Evolutionary conservation across 148 eudicot genomes (phyloP).

Genomic region (Chenopodium suecicum): DNA sequence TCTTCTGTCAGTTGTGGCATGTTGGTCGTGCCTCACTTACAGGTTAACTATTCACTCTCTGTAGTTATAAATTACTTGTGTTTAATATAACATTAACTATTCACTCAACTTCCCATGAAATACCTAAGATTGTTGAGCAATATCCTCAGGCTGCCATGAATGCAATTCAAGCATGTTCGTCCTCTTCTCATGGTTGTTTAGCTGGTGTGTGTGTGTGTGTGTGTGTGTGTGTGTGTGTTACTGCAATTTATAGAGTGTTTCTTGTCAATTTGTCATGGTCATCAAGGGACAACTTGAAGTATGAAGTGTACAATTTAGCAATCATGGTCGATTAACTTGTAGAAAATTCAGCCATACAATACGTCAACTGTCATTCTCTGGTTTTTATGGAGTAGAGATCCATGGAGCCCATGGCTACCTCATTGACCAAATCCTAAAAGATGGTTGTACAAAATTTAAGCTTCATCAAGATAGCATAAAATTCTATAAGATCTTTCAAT

Average conservation of each 20-base stretch:
- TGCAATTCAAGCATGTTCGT: constrained; percentile 75
- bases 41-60: constrained; percentile 39
- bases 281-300: neutral
- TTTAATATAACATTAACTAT: too few species aligned
- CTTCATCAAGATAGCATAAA: too few species aligned
- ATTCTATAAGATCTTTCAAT: too few species aligned
- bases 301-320: neutral
- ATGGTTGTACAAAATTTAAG: constrained; percentile 29
- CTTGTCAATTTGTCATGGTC: neutral
- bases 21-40: constrained; percentile 91
- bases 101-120: constrained; percentile 43
- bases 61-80: neutral
- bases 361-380: constrained; percentile 28
- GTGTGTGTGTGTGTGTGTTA: neutral
- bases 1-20: constrained; percentile 95
- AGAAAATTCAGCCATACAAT: neutral
- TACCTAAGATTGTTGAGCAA: constrained; percentile 49
- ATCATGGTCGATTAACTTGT: neutral
- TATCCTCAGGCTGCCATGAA: constrained; percentile 78
- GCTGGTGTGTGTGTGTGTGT: neutral
- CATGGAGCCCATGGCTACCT: constrained; percentile 94
- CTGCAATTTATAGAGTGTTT: neutral
- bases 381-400: constrained; percentile 90
- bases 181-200: neutral
- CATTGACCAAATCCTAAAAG: constrained; percentile 83